Conservation (phyloP, 1,284 basidiomycete genomes). For the Cryptococcus sp. region DNA sequence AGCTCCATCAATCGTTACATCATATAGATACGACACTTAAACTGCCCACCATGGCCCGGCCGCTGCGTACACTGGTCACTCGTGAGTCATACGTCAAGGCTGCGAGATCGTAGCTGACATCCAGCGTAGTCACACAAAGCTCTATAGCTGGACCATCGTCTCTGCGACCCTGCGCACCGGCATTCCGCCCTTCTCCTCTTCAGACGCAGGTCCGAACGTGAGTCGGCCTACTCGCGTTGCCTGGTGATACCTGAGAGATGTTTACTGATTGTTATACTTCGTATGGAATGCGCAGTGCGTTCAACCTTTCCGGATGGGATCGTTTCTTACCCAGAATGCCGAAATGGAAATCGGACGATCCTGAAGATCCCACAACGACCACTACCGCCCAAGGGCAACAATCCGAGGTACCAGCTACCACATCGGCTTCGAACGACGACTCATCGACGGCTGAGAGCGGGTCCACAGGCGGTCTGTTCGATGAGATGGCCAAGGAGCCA, state of each 20-base stretch:
- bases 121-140: slow-evolving; percentile 17
- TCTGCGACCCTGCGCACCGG: slow-evolving; percentile 8
- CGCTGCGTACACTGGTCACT: slow-evolving; percentile 14
- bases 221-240: background rate
- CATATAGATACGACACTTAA: too few species aligned
- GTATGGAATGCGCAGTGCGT: slow-evolving; percentile 3
- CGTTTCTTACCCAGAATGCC: slow-evolving; percentile 15
- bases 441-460: background rate
- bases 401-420: background rate
- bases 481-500: slow-evolving; percentile 12
- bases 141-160: slow-evolving; percentile 22
- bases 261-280: background rate
- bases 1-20: background rate
- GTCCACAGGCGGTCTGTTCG: slow-evolving; percentile 16
- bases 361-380: slow-evolving; percentile 5
- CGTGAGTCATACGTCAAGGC: slow-evolving; percentile 9
- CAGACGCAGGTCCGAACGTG: slow-evolving; percentile 17
- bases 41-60: slow-evolving; percentile 19
- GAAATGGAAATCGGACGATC: slow-evolving; percentile 4
- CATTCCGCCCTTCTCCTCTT: slow-evolving; percentile 1
- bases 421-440: background rate
- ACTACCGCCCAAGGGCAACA: slow-evolving; percentile 1
- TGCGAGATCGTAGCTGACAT: background rate
- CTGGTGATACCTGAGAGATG: background rate
- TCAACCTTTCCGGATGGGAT: slow-evolving; percentile 20